phyloP scores from a whole-genome alignment of 2,329 filamentous ascomycete species.

The Penicillium sp. region DNA sequence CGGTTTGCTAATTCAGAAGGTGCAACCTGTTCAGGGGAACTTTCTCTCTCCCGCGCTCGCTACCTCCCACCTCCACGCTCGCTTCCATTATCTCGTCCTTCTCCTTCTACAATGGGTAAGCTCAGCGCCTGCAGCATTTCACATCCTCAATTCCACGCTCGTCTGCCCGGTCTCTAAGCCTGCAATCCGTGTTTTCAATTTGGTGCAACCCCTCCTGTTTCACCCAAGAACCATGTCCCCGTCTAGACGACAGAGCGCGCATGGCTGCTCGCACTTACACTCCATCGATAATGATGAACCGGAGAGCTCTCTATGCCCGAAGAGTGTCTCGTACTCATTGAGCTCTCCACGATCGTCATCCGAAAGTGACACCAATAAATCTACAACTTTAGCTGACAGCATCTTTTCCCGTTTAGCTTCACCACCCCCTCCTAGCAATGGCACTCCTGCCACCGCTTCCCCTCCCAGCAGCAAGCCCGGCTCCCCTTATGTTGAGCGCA shows the following conservation, averaged over 20 bases:
- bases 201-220: constrained; percentile 16
- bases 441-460: constrained; percentile 41
- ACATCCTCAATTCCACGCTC: constrained; percentile 17
- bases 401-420: constrained; percentile 36
- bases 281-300: constrained; percentile 13
- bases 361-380: constrained; percentile 18
- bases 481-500: constrained; percentile 62
- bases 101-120: constrained; percentile 46
- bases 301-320: constrained; percentile 17
- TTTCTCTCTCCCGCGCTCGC: constrained; percentile 32
- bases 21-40: constrained; percentile 34
- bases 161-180: constrained; percentile 11
- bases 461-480: constrained; percentile 55
- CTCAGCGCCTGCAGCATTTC: constrained; percentile 24
- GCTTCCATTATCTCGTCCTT: constrained; percentile 28
- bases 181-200: constrained; percentile 4
- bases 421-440: constrained; percentile 37
- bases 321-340: constrained; percentile 23
- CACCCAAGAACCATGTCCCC: constrained; percentile 22
- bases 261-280: constrained; percentile 21
- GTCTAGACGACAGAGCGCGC: constrained; percentile 24
- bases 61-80: constrained; percentile 29
- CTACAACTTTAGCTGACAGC: constrained; percentile 30
- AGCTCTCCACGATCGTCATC: constrained; percentile 17
- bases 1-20: constrained; percentile 29